Conservation (phyloP, 805 yeast genomes). For the Komagataella pseudopastoris region DNA sequence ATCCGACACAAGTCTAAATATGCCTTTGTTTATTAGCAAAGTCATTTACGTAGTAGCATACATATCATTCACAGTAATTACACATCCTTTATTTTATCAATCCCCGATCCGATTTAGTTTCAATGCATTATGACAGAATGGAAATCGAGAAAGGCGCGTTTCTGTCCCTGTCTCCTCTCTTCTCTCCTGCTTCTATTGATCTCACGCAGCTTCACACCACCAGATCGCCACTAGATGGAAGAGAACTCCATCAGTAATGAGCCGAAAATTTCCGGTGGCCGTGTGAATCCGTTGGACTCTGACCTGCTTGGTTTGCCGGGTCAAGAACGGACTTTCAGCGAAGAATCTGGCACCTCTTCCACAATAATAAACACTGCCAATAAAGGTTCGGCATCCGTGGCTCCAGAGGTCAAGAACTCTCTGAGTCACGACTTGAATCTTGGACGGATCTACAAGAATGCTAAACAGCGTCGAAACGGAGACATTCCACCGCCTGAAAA, state of each 20-base stretch:
- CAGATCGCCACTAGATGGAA: neutral
- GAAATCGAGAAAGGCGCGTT: neutral
- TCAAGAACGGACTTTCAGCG: neutral
- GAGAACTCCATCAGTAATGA: neutral
- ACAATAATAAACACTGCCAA: neutral
- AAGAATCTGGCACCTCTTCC: neutral
- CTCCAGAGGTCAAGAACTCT: neutral
- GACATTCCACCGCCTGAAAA: neutral
- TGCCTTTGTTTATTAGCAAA: neutral
- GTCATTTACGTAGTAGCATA: neutral
- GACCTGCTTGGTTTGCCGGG: neutral
- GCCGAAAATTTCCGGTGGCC: neutral
- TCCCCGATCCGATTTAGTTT: neutral
- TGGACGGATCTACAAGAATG: neutral
- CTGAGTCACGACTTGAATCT: neutral
- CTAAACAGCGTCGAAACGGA: neutral
- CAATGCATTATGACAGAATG: neutral
- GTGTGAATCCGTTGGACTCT: neutral
- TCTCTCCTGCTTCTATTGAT: neutral
- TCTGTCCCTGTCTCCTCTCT: neutral
- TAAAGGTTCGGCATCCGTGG: neutral
- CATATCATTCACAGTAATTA: neutral
- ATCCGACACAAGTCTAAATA: conserved; percentile 46
- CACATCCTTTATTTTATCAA: neutral
- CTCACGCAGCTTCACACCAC: neutral